phyloP scores from a whole-genome alignment of 2,329 filamentous ascomycete genomes.

The Diplodia seriata region DNA sequence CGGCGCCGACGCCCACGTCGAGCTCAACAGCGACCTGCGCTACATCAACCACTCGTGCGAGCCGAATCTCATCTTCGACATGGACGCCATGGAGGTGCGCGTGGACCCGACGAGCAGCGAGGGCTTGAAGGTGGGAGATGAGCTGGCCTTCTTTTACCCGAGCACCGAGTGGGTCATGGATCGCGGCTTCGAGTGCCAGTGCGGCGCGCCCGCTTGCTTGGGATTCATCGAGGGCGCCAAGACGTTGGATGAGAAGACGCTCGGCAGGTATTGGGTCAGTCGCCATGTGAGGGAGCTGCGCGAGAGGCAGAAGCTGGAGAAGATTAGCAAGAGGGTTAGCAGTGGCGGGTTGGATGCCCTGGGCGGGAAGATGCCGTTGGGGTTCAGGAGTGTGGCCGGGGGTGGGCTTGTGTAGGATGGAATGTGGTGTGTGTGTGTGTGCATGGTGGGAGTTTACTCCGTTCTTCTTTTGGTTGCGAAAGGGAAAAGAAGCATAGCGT shows the following conservation, averaged over 20 bases:
- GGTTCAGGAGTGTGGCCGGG: conserved; percentile 26
- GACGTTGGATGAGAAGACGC: conserved; percentile 61
- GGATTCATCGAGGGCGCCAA: conserved; percentile 69
- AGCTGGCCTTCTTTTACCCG: conserved; percentile 72
- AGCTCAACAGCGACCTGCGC: conserved; percentile 63
- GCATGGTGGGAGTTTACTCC: background rate
- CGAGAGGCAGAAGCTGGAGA: conserved; percentile 30
- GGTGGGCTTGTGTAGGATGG: conserved; percentile 3
- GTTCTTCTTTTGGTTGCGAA: background rate
- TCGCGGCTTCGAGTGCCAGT: conserved; percentile 73
- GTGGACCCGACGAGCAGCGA: conserved; percentile 52
- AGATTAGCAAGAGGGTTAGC: conserved; percentile 8
- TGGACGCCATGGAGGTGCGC: conserved; percentile 58
- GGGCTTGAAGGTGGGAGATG: conserved; percentile 48
- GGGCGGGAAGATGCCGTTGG: conserved; percentile 13
- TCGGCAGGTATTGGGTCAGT: conserved; percentile 60
- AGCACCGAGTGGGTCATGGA: conserved; percentile 78
- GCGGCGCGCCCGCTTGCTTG: conserved; percentile 63
- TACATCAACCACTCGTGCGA: conserved; percentile 65
- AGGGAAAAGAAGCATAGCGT: conserved; percentile 2
- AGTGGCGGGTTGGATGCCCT: conserved; percentile 6
- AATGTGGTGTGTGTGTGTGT: too few species aligned
- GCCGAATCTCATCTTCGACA: conserved; percentile 62
- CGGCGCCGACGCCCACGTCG: conserved; percentile 58
- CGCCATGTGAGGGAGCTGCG: conserved; percentile 40